Conservation (phyloP, 345 rosid genomes). For the Eutrema heterophyllum region DNA sequence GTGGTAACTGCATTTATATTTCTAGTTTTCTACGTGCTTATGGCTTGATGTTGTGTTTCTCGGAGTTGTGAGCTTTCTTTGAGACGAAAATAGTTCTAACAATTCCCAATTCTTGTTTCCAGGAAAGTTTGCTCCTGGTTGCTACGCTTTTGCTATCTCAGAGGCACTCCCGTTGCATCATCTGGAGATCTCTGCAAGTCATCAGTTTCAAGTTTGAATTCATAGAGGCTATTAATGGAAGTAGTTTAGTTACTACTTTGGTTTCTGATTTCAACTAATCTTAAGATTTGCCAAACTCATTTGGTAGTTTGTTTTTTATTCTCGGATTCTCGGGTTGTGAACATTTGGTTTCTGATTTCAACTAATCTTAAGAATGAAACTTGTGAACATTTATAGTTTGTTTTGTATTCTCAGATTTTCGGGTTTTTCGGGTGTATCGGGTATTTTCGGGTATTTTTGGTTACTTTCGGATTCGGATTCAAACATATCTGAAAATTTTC, state of each 20-base stretch:
- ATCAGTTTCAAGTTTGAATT: neutral
- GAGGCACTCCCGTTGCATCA: slow-evolving; percentile 50
- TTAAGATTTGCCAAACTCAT: neutral
- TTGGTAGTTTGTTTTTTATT: no score
- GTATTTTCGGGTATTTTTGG: no score
- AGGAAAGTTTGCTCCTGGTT: slow-evolving; percentile 83
- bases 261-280: slow-evolving; percentile 2
- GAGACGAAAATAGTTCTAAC: neutral
- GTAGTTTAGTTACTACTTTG: neutral
- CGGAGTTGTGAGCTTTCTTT: neutral
- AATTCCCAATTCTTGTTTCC: slow-evolving; percentile 3
- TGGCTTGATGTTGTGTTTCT: slow-evolving; percentile 3
- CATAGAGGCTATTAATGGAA: neutral
- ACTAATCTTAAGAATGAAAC: no score
- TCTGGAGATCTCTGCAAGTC: neutral
- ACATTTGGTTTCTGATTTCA: no score
- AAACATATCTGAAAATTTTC: no score
- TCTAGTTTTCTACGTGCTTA: neutral
- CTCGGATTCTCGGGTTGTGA: no score
- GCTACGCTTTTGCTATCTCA: slow-evolving; percentile 81
- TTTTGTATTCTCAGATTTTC: no score
- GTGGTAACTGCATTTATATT: neutral
- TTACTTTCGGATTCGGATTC: no score
- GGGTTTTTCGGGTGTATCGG: no score
- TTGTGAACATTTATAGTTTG: no score